Evolutionary conservation across 306 rosid species (phyloP).

Genomic region (Quercus agrifolia): DNA sequence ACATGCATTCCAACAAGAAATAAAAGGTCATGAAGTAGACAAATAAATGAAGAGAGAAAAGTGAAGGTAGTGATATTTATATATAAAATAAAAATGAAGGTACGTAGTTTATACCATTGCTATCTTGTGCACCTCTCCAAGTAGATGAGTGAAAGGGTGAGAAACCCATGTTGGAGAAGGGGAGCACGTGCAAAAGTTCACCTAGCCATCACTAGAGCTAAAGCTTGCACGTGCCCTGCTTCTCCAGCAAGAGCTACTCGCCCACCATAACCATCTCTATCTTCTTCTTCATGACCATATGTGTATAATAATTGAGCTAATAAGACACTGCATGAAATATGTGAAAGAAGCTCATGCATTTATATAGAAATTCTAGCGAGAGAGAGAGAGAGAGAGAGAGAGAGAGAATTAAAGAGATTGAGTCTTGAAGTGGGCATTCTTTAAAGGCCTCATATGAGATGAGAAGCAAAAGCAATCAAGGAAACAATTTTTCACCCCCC

Average conservation of each 20-base stretch:
- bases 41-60: background rate
- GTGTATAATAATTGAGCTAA: background rate
- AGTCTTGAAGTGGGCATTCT: slow-evolving; percentile 68
- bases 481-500: background rate
- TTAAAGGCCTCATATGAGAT: slow-evolving; percentile 38
- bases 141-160: slow-evolving; percentile 27
- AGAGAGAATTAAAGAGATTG: slow-evolving; percentile 45
- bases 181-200: slow-evolving; percentile 81
- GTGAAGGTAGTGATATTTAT: background rate
- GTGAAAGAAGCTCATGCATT: slow-evolving; percentile 22
- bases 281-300: background rate
- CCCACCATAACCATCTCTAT: slow-evolving; percentile 28
- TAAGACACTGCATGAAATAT: slow-evolving; percentile 2
- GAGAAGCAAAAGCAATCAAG: slow-evolving; percentile 15
- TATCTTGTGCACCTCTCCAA: background rate
- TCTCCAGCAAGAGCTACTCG: slow-evolving; percentile 79
- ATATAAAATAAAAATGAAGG: background rate
- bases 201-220: background rate
- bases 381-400: slow-evolving; percentile 10
- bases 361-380: slow-evolving; percentile 30
- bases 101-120: background rate
- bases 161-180: slow-evolving; percentile 85
- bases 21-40: background rate
- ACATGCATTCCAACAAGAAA: background rate
- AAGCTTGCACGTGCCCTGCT: slow-evolving; percentile 97